Conservation (phyloP, 345 rosid genomes). For the Lepidium sativum region DNA sequence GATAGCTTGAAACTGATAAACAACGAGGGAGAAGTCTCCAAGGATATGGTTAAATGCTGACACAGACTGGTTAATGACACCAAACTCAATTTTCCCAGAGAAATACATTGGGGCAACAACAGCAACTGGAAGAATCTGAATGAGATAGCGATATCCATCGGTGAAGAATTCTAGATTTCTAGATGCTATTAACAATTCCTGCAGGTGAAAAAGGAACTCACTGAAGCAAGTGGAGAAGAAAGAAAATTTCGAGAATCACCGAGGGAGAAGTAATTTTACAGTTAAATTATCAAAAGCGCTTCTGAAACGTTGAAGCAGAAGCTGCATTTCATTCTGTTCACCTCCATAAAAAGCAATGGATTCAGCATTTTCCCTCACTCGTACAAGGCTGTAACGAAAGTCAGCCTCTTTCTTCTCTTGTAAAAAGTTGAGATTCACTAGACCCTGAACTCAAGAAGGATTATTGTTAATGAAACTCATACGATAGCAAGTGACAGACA, state of each 20-base stretch:
- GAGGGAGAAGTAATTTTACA: slow-evolving; percentile 28
- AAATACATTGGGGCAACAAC: slow-evolving; percentile 97
- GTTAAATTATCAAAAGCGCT: slow-evolving; percentile 83
- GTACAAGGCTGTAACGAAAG: slow-evolving; percentile 92
- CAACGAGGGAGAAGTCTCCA: slow-evolving; percentile 88
- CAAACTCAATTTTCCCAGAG: slow-evolving; percentile 97
- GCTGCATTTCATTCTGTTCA: slow-evolving; percentile 83
- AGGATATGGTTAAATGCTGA: slow-evolving; percentile 96
- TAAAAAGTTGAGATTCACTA: slow-evolving; percentile 80
- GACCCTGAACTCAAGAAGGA: slow-evolving; percentile 46
- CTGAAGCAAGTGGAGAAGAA: slow-evolving; percentile 5
- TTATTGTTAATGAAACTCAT: background rate
- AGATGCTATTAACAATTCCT: slow-evolving; percentile 87
- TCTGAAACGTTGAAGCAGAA: slow-evolving; percentile 77
- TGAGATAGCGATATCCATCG: slow-evolving; percentile 85
- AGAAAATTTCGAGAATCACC: background rate
- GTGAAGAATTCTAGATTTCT: slow-evolving; percentile 97
- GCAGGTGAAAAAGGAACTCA: slow-evolving; percentile 22
- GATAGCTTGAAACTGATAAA: slow-evolving; percentile 91
- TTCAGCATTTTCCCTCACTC: slow-evolving; percentile 96
- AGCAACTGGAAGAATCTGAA: slow-evolving; percentile 97
- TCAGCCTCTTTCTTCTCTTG: slow-evolving; percentile 99
- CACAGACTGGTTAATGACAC: slow-evolving; percentile 93
- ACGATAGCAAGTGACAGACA: background rate
- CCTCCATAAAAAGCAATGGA: slow-evolving; percentile 94